phyloP scores from a whole-genome alignment of 1,284 basidiomycete species.

The Tylopilus microsporus region DNA sequence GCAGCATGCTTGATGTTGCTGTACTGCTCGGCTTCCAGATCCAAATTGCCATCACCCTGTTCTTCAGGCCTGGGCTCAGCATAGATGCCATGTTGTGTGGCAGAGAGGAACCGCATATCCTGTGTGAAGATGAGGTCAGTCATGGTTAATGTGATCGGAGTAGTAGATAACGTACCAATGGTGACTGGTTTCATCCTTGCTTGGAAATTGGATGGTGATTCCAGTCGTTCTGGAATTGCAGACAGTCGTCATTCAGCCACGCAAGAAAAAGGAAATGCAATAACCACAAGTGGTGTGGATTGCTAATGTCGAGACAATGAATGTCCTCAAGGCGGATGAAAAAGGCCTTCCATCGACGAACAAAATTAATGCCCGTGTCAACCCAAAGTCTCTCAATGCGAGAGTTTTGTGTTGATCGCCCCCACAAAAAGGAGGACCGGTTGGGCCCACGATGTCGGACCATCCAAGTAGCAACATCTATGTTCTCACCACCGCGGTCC shows the following conservation, averaged over 20 bases:
- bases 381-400: neutral
- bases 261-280: no score
- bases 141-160: no score
- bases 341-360: no score
- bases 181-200: neutral
- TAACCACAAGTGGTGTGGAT: no score
- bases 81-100: neutral
- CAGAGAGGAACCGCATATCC: conserved; percentile 10
- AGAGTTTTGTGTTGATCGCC: conserved; percentile 1
- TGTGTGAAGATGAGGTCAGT: no score
- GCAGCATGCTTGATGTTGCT: conserved; percentile 2
- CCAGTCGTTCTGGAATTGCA: no score
- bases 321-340: no score
- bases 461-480: conserved; percentile 22
- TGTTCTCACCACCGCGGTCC: conserved; percentile 26
- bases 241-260: no score
- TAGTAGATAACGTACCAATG: no score
- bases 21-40: neutral
- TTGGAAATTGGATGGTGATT: conserved; percentile 2
- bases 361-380: no score
- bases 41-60: no score
- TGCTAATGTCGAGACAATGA: no score
- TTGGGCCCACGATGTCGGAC: conserved; percentile 19
- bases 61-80: neutral
- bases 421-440: conserved; percentile 28